A percentile compares a stretch with the other conserved stretches of the same genome.
These are phyloP conservation scores for Torulaspora indica DNA, from an alignment of 805 yeast genomes.

Conservation along the genomic window DNA sequence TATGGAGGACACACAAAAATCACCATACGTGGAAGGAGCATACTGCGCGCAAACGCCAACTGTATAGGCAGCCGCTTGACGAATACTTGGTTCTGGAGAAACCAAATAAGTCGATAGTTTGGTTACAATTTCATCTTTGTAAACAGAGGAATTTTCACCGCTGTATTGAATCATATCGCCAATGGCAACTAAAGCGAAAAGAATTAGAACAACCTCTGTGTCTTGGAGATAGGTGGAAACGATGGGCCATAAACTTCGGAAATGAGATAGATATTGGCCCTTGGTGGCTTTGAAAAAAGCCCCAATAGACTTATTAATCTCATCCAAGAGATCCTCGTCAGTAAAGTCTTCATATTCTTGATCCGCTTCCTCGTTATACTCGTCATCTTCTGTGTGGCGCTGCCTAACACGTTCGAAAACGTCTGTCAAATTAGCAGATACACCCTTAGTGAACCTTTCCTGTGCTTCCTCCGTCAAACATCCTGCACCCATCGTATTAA, in stretches of 20 bases:
- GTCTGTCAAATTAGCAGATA: slow-evolving; percentile 58
- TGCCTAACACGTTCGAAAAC: slow-evolving; percentile 64
- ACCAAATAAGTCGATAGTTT: slow-evolving; percentile 64
- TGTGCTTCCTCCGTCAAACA: slow-evolving; percentile 54
- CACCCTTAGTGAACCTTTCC: slow-evolving; percentile 51
- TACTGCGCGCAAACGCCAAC: slow-evolving; percentile 83
- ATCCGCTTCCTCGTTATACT: slow-evolving; percentile 79
- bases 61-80: slow-evolving; percentile 83
- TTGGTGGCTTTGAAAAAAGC: slow-evolving; percentile 63
- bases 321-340: slow-evolving; percentile 87
- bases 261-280: slow-evolving; percentile 55
- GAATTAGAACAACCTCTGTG: slow-evolving; percentile 59
- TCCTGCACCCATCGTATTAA: slow-evolving; percentile 62
- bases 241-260: slow-evolving; percentile 60
- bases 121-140: slow-evolving; percentile 59
- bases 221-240: slow-evolving; percentile 56
- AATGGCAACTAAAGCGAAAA: slow-evolving; percentile 74
- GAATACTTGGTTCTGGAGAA: slow-evolving; percentile 61
- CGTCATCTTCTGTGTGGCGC: slow-evolving; percentile 75
- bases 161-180: slow-evolving; percentile 78
- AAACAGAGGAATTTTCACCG: slow-evolving; percentile 62
- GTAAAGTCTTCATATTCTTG: slow-evolving; percentile 78
- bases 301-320: slow-evolving; percentile 70
- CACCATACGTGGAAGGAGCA: slow-evolving; percentile 62
- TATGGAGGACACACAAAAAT: slow-evolving; percentile 63